Percentiles rank a stretch among this genome's conserved stretches.
Evolutionary conservation across 352 stramenopile species (phyloP).

Genomic region (Pythium sp.): DNA sequence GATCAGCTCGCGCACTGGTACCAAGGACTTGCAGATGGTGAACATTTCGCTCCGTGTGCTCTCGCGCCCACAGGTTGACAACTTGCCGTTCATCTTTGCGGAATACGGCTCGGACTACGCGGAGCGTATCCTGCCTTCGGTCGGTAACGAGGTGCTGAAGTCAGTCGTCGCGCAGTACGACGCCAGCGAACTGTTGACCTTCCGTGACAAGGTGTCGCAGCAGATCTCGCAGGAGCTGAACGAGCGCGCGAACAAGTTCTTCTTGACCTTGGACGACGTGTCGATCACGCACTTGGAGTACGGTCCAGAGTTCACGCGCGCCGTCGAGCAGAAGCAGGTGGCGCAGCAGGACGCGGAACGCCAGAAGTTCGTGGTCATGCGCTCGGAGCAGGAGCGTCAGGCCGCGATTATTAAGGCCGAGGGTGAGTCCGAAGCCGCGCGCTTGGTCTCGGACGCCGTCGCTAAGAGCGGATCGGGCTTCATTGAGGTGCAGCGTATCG

Average conservation of each 20-base stretch:
- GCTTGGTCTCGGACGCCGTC: constrained; percentile 97
- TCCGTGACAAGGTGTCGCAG: constrained; percentile 96
- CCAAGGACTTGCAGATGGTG: constrained; percentile 99
- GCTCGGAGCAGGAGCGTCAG: constrained; percentile 98
- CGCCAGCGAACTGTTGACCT: constrained; percentile 98
- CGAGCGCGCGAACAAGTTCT: constrained; percentile 95
- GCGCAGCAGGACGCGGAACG: constrained; percentile 99
- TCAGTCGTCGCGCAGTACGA: constrained; percentile 98
- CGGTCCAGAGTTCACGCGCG: constrained; percentile 98
- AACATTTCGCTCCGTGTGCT: constrained; percentile 99
- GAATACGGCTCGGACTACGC: constrained; percentile 98
- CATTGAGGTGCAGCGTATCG: constrained; percentile 99
- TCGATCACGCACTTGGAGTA: constrained; percentile 99
- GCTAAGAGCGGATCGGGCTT: constrained; percentile 97
- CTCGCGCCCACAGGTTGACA: constrained; percentile 91
- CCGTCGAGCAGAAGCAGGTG: constrained; percentile 99
- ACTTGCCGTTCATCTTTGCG: constrained; percentile 96
- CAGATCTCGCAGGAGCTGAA: constrained; percentile 97
- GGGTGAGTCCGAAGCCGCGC: constrained; percentile 98
- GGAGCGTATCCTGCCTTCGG: constrained; percentile 98
- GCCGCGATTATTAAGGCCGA: constrained; percentile 91
- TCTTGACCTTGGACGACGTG: constrained; percentile 99
- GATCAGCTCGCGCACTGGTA: constrained; percentile 96
- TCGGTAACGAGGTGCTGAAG: constrained; percentile 96
- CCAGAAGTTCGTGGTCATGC: constrained; percentile 98